A percentile compares a stretch with the other conserved stretches of the same genome.
phyloP scores from a whole-genome alignment of 305 asterid genomes.

The Caryopteris hybrid region DNA sequence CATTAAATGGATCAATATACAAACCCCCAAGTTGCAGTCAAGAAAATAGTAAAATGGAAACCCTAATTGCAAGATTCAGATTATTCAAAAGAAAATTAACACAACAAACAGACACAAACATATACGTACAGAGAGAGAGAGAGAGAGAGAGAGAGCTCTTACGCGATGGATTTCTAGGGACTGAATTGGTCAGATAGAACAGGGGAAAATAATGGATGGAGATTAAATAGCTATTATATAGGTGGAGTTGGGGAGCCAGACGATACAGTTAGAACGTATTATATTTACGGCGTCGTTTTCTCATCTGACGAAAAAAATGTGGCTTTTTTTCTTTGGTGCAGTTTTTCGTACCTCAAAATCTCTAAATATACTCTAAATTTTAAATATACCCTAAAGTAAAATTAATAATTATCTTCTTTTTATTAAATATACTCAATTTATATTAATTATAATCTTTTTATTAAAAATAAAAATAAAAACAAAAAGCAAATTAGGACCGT shows the following conservation, averaged over 20 bases:
- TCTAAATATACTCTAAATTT: no score
- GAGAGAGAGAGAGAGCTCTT: slow-evolving; percentile 10
- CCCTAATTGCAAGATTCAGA: background rate
- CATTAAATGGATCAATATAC: background rate
- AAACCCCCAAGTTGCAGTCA: background rate
- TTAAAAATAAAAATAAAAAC: no score
- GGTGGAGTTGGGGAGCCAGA: background rate
- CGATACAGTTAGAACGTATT: no score
- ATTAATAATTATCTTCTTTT: no score
- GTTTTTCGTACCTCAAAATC: no score
- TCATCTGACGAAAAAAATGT: no score
- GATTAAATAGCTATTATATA: background rate
- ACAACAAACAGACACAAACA: background rate
- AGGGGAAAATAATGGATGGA: background rate
- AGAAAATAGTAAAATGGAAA: background rate
- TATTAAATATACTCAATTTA: no score
- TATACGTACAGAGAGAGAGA: background rate
- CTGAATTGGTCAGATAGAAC: slow-evolving; percentile 6
- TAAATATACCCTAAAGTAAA: no score
- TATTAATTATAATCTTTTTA: no score
- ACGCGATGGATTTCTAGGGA: background rate
- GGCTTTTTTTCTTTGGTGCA: no score
- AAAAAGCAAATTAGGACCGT: no score
- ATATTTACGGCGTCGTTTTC: no score
- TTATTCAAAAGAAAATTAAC: background rate